Conservation (phyloP, 2,329 filamentous ascomycete genomes). For the Rutstroemia sp. region DNA sequence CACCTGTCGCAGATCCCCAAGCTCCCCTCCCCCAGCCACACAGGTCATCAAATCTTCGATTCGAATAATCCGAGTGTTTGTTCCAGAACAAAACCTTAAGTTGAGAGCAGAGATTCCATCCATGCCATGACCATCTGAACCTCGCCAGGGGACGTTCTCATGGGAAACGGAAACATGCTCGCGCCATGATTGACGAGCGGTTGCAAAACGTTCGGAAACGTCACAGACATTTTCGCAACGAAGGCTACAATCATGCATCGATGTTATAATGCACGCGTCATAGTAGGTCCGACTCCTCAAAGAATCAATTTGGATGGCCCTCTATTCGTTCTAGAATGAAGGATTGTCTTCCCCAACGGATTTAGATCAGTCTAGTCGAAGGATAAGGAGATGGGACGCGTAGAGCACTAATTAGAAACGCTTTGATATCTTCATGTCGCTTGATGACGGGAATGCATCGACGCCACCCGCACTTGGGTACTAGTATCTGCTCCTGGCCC, state of each 20-base stretch:
- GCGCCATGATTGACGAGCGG: neutral
- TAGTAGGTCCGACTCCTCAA: neutral
- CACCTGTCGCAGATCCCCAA: slow-evolving; percentile 1
- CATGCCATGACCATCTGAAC: neutral
- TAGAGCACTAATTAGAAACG: too few species aligned
- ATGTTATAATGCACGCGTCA: neutral
- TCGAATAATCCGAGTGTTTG: neutral
- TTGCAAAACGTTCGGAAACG: neutral
- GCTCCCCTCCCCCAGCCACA: neutral
- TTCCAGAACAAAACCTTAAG: slow-evolving; percentile 2
- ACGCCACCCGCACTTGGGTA: too few species aligned
- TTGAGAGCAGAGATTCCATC: neutral
- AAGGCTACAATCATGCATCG: slow-evolving; percentile 1
- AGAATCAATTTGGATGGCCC: too few species aligned
- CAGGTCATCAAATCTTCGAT: neutral
- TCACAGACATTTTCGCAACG: neutral
- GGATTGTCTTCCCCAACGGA: neutral
- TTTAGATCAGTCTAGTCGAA: neutral
- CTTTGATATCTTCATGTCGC: too few species aligned
- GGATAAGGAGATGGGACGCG: too few species aligned
- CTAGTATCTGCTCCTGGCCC: too few species aligned
- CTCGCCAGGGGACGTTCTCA: neutral
- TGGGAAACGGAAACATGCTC: neutral
- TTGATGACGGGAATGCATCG: too few species aligned
- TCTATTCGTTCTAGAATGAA: too few species aligned